Evolutionary conservation across 2,329 filamentous ascomycete species (phyloP).

Genomic region (Apiospora rasikravindrae): DNA sequence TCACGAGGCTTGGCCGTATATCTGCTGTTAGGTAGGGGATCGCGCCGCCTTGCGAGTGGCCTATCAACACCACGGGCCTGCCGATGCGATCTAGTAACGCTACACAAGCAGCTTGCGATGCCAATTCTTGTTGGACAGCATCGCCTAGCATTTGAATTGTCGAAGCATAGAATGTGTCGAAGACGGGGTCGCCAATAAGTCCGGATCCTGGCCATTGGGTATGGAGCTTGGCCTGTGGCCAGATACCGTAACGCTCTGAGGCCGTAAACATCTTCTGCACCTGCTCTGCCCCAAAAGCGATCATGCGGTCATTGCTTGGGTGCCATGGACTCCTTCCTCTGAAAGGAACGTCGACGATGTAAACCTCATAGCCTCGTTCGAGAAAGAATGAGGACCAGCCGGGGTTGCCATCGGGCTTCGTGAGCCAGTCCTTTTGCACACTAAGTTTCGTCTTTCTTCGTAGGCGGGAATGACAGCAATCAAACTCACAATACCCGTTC

Average conservation of each 20-base stretch:
- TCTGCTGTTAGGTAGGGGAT: constrained; percentile 49
- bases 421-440: constrained; percentile 47
- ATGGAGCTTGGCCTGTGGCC: constrained; percentile 46
- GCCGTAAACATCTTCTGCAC: constrained; percentile 47
- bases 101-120: constrained; percentile 45
- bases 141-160: constrained; percentile 44
- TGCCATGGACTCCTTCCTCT: constrained; percentile 51
- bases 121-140: constrained; percentile 41
- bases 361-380: constrained; percentile 51
- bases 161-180: constrained; percentile 48
- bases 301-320: constrained; percentile 36
- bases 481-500: constrained; percentile 45
- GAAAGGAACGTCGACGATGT: constrained; percentile 52
- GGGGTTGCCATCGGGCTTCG: constrained; percentile 50
- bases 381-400: constrained; percentile 57
- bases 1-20: constrained; percentile 45
- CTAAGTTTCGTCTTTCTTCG: constrained; percentile 16
- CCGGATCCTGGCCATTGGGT: constrained; percentile 51
- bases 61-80: constrained; percentile 45
- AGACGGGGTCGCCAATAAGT: constrained; percentile 44
- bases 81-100: constrained; percentile 50
- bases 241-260: constrained; percentile 38
- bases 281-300: constrained; percentile 39
- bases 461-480: not conserved
- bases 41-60: constrained; percentile 53